These are phyloP conservation scores for Sclerotinia minor DNA, from an alignment of 2,329 filamentous ascomycete genomes.

Conservation along the genomic window DNA sequence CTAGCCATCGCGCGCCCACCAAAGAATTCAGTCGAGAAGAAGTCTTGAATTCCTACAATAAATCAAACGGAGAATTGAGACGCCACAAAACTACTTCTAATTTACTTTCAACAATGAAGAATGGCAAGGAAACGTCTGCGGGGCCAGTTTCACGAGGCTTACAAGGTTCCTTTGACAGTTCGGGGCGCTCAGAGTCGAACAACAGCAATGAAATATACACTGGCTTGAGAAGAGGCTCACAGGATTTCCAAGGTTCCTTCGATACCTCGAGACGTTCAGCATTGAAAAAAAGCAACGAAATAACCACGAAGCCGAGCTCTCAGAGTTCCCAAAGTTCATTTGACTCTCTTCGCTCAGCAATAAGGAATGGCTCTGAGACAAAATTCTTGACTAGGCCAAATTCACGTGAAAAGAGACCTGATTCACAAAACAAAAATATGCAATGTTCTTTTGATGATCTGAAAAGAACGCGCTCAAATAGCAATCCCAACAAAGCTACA, in stretches of 20 bases:
- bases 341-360: constrained; percentile 17
- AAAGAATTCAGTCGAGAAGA: constrained; percentile 65
- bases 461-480: constrained; percentile 35
- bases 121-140: constrained; percentile 20
- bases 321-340: constrained; percentile 23
- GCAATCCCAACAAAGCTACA: neutral
- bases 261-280: constrained; percentile 23
- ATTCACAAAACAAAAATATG: constrained; percentile 12
- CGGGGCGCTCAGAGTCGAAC: constrained; percentile 23
- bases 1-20: constrained; percentile 49
- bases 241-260: constrained; percentile 24
- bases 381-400: constrained; percentile 20
- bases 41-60: constrained; percentile 46
- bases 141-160: constrained; percentile 35
- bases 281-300: constrained; percentile 22
- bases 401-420: constrained; percentile 10
- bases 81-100: constrained; percentile 45
- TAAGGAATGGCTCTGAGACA: constrained; percentile 19
- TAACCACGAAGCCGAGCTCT: constrained; percentile 38
- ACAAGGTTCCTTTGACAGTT: constrained; percentile 24
- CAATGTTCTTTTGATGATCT: constrained; percentile 11
- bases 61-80: constrained; percentile 42
- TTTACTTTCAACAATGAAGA: constrained; percentile 33
- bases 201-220: constrained; percentile 28
- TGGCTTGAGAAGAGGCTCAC: constrained; percentile 39